A percentile compares a stretch with the other conserved stretches of the same genome.
These are phyloP conservation scores for Ammopiptanthus mongolicus DNA, from an alignment of 306 rosid genomes.

Conservation along the genomic window DNA sequence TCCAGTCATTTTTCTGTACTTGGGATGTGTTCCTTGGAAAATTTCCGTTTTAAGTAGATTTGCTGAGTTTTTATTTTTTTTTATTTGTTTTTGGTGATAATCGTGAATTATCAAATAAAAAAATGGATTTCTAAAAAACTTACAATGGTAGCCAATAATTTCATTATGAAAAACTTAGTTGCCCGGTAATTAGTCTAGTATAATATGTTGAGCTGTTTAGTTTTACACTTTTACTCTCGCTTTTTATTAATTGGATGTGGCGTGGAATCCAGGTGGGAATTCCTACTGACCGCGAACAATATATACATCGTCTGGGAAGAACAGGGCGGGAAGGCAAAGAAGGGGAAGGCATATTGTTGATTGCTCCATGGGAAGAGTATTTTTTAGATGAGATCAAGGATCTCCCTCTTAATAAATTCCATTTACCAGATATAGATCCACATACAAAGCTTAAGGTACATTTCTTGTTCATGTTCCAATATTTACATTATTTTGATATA, in stretches of 20 bases:
- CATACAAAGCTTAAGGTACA: constrained; percentile 58
- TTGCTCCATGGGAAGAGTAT: constrained; percentile 95
- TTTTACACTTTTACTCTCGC: not conserved
- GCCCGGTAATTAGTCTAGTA: not conserved
- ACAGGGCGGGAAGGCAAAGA: constrained; percentile 90
- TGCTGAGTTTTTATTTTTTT: not conserved
- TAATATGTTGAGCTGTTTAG: not conserved
- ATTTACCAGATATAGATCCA: constrained; percentile 54
- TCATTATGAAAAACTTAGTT: not conserved
- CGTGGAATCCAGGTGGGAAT: constrained; percentile 62
- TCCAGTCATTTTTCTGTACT: not conserved
- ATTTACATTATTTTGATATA: not conserved
- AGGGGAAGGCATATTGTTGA: constrained; percentile 73
- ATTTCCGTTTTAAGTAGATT: not conserved
- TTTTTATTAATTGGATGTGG: not conserved
- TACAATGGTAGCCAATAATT: not conserved
- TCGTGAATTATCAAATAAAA: not conserved
- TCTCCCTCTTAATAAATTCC: constrained; percentile 61
- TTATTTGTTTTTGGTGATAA: not conserved
- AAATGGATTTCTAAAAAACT: not conserved
- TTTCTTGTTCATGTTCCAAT: constrained; percentile 1
- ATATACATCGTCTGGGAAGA: constrained; percentile 93
- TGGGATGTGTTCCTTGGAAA: not conserved
- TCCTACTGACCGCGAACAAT: constrained; percentile 81
- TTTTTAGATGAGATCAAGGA: constrained; percentile 74